Conservation (phyloP, 352 stramenopile genomes). For the Globisporangium yorkense region DNA sequence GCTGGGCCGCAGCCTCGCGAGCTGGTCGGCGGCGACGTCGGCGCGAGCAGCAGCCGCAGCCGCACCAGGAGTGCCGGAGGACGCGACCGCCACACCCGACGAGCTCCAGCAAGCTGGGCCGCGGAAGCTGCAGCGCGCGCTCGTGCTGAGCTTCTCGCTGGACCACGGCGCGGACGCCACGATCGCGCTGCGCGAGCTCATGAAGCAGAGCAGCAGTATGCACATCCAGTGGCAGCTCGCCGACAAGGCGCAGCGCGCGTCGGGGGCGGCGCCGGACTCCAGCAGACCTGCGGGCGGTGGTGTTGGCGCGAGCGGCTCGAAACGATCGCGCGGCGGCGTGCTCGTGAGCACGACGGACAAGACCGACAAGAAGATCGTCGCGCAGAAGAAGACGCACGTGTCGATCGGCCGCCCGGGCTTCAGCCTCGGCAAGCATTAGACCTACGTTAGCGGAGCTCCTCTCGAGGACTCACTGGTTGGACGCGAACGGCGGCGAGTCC, state of each 20-base stretch:
- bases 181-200: constrained; percentile 93
- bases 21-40: background rate
- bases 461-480: background rate
- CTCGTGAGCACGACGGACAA: constrained; percentile 21
- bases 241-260: constrained; percentile 13
- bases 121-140: constrained; percentile 19
- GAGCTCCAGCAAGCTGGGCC: background rate
- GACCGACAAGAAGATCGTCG: constrained; percentile 41
- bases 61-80: background rate
- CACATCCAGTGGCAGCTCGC: constrained; percentile 58
- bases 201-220: constrained; percentile 89
- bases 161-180: constrained; percentile 85
- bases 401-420: constrained; percentile 76
- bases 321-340: background rate
- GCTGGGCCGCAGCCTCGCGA: constrained; percentile 6
- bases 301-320: background rate
- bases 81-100: background rate
- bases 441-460: background rate
- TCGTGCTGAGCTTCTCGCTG: constrained; percentile 58
- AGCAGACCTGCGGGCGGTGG: background rate
- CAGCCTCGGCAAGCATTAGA: constrained; percentile 67
- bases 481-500: background rate
- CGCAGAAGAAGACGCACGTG: constrained; percentile 71
- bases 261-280: background rate
- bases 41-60: background rate